phyloP scores from a whole-genome alignment of 305 asterid genomes.

The Fraxinus sp. region DNA sequence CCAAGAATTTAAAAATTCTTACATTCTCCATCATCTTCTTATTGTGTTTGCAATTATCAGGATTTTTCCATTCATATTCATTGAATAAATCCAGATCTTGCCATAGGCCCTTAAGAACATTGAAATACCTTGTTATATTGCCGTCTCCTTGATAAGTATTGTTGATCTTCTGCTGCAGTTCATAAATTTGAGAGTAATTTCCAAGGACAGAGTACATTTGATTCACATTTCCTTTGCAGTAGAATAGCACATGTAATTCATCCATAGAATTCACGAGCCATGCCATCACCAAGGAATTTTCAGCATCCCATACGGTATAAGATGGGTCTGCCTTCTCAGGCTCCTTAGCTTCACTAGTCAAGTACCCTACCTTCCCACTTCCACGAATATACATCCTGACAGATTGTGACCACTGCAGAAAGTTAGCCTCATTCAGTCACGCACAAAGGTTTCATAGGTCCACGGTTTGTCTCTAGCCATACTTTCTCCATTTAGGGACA shows the following conservation, averaged over 20 bases:
- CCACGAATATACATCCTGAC: not conserved
- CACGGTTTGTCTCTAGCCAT: not conserved
- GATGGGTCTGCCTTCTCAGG: not conserved
- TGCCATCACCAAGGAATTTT: not conserved
- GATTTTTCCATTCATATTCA: not conserved
- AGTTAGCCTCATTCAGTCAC: not conserved
- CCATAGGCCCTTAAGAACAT: not conserved
- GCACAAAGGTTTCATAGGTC: not conserved
- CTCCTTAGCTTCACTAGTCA: not conserved
- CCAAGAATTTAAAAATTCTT: not conserved
- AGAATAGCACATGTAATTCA: not conserved
- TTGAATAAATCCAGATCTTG: not conserved
- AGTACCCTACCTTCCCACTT: not conserved
- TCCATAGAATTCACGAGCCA: not conserved
- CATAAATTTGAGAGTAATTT: not conserved
- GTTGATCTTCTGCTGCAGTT: not conserved
- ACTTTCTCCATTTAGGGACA: not conserved
- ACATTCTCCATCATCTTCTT: not conserved
- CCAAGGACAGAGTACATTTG: not conserved
- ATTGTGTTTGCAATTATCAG: too few species aligned
- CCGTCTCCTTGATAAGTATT: not conserved
- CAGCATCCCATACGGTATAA: not conserved
- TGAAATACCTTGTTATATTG: not conserved
- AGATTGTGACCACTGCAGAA: not conserved
- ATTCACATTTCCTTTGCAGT: not conserved